phyloP scores from a whole-genome alignment of 2,329 filamentous ascomycete species.

The Neofusicoccum umdonicola region DNA sequence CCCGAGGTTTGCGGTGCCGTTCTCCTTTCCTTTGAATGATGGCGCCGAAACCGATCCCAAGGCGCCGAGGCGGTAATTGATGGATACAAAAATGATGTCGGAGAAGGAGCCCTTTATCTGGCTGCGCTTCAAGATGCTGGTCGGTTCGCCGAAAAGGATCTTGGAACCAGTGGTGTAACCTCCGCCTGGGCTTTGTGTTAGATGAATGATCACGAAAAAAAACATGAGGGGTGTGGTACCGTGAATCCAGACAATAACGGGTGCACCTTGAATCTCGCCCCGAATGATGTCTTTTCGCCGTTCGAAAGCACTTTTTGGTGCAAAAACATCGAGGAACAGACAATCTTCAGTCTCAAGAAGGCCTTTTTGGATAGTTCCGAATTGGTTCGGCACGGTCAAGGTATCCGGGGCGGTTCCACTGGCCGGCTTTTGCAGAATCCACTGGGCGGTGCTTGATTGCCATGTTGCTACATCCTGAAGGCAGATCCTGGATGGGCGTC shows the following conservation, averaged over 20 bases:
- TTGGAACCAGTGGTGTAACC: conserved; percentile 44
- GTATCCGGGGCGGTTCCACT: neutral
- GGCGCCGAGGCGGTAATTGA: conserved; percentile 51
- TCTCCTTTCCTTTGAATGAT: conserved; percentile 35
- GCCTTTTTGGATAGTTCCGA: conserved; percentile 39
- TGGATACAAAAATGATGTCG: conserved; percentile 45
- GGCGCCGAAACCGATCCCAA: conserved; percentile 50
- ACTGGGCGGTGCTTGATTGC: neutral
- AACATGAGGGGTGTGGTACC: conserved; percentile 25
- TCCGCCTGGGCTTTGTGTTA: conserved; percentile 26
- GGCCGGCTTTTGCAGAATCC: conserved; percentile 30
- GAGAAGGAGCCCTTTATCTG: conserved; percentile 38
- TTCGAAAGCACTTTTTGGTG: conserved; percentile 35
- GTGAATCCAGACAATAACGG: conserved; percentile 45
- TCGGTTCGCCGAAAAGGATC: conserved; percentile 29
- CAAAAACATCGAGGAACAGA: conserved; percentile 40
- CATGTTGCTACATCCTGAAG: conserved; percentile 32
- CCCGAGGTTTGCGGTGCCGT: conserved; percentile 49
- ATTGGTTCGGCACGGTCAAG: neutral
- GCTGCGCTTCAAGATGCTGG: conserved; percentile 40
- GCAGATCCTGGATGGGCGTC: conserved; percentile 28
- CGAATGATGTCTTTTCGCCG: conserved; percentile 16
- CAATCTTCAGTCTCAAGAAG: conserved; percentile 35
- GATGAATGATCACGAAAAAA: conserved; percentile 25
- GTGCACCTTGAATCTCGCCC: conserved; percentile 28